Evolutionary conservation across 768 basidiomycete genomes (phyloP), one percentile per base, ranked within the genome.

Genomic region (Daedalea quercina): DNA sequence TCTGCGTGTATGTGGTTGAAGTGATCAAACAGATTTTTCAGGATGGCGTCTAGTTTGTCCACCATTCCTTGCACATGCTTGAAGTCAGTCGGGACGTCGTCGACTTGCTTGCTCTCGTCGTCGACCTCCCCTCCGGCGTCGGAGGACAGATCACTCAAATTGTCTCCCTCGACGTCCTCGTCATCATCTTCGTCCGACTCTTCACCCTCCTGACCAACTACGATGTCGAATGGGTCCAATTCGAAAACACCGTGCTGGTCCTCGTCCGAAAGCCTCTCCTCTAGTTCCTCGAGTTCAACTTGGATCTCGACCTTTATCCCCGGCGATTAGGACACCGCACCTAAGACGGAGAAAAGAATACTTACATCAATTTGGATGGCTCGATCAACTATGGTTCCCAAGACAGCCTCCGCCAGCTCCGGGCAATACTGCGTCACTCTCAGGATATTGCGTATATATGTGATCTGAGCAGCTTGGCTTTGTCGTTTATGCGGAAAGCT

Each of bases 401-500:
- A 72, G 40, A 97, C 84, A 58, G 84, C 84, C 57, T 94, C 93
- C 1, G 81, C 73, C 20, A 97, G 73, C 64, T 92, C 94, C 0
- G 90, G 84, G 63, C 94, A 97, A 65, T 96, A 98, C 33, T 82
- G 79, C 0, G 85, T 85, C 34, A 97, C 70, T 31, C 81, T 80
- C 6, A 98, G 77, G 15, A 93, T 67, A 65, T 99, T 99, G 43
- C 90, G 83, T 58, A 97, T 90, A 63, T 93, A 99, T 0, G 92
- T 90, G 2, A 86, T 79, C 60, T 97, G 94, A 0, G 82, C 73
- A 2, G 80, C 70, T 60, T 86, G 84, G 40, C 78, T 80, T 64
- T 95, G 92, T 26, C 94, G 81, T 66, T 98, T 97, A 66, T 96
- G 91, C 8, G 96, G 96, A 63, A 97, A 98, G 64, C 87, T 76